A percentile compares a stretch with the other conserved stretches of the same genome.
These are phyloP conservation scores for Inga leiocalycina DNA, from an alignment of 306 rosid species.

Conservation along the genomic window DNA sequence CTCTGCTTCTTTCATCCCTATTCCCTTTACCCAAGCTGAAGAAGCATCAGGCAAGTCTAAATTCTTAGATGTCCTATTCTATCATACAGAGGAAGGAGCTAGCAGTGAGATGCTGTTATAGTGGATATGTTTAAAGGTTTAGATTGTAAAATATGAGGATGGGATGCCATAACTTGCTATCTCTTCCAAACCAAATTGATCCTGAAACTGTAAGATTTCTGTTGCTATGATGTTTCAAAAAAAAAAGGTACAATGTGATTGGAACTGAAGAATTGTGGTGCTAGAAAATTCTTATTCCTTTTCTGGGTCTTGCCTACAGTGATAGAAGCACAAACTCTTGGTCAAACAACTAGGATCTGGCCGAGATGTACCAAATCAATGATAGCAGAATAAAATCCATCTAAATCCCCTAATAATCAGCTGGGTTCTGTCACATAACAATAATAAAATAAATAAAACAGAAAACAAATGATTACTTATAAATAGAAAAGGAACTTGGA, in stretches of 20 bases:
- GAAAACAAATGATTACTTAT: not conserved
- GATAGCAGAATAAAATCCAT: not conserved
- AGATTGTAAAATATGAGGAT: not conserved
- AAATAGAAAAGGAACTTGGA: not conserved
- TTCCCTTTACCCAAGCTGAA: not conserved
- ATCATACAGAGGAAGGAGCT: constrained; percentile 1
- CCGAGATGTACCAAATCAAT: not conserved
- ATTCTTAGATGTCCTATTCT: not conserved
- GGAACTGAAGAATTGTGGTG: not conserved
- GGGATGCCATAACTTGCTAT: not conserved
- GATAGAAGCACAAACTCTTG: not conserved
- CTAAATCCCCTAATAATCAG: not conserved
- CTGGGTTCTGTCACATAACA: not conserved
- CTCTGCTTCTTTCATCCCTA: not conserved
- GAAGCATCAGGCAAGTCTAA: not conserved
- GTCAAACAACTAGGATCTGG: not conserved
- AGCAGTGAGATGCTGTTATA: not conserved
- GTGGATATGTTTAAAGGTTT: not conserved
- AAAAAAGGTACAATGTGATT: not conserved
- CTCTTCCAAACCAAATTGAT: not conserved
- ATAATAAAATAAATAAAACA: not conserved
- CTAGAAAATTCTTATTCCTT: not conserved
- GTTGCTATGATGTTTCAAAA: not conserved
- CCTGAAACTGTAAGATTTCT: not conserved
- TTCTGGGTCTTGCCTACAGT: not conserved